Percentiles rank a stretch among this genome's conserved stretches.
Conservation (phyloP, 2,329 filamentous ascomycete genomes). For the Parafenestella ontariensis region DNA sequence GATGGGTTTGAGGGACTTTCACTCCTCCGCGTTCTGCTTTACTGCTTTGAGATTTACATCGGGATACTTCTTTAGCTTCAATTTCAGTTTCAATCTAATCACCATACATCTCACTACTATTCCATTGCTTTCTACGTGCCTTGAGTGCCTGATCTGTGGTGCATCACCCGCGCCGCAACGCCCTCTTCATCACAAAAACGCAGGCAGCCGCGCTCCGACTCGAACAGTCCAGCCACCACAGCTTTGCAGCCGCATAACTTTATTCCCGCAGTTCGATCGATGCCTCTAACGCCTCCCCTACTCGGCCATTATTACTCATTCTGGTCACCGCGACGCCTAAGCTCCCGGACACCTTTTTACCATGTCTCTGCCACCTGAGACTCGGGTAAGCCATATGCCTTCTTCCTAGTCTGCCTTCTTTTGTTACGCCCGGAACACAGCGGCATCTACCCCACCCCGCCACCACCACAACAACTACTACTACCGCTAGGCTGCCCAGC, state of each 20-base stretch:
- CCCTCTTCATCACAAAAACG: not conserved
- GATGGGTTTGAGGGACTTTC: not conserved
- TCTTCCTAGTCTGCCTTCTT: no score
- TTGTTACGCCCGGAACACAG: not conserved
- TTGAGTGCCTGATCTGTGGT: not conserved
- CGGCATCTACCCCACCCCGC: not conserved
- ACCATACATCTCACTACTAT: not conserved
- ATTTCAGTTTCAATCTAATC: not conserved
- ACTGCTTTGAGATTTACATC: constrained; percentile 5
- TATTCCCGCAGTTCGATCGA: not conserved
- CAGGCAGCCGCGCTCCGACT: not conserved
- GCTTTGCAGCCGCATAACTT: not conserved
- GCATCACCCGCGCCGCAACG: not conserved
- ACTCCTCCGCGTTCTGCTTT: constrained; percentile 1
- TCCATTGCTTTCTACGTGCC: not conserved
- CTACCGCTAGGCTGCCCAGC: not conserved
- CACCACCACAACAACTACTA: not conserved
- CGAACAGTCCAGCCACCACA: not conserved
- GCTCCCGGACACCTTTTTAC: not conserved
- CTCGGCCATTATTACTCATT: not conserved
- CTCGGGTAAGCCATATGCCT: no score
- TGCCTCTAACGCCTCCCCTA: not conserved
- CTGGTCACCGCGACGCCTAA: not conserved
- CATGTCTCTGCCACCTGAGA: not conserved
- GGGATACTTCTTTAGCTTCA: not conserved